Evolutionary conservation across 1,284 basidiomycete genomes (phyloP).

Genomic region (Mycena sp.): DNA sequence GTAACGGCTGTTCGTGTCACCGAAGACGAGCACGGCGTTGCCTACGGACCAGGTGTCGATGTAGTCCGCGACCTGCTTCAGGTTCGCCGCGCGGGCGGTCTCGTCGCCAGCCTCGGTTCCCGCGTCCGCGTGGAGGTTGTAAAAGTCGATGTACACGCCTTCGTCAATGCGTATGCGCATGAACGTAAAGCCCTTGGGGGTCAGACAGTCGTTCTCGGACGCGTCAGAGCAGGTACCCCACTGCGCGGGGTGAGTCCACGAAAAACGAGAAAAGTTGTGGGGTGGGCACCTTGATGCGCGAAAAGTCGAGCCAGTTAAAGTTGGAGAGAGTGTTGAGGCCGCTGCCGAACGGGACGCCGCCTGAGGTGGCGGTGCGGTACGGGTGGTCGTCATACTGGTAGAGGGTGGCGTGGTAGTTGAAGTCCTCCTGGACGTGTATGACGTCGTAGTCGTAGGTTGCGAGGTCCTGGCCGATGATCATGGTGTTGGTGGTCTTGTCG

Average conservation of each 20-base stretch:
- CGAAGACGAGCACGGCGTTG: conserved; percentile 48
- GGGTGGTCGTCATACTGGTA: conserved; percentile 46
- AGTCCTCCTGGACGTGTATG: conserved; percentile 50
- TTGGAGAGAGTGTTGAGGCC: conserved; percentile 51
- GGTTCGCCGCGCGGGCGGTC: conserved; percentile 43
- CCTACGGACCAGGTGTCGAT: conserved; percentile 42
- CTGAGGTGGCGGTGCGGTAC: conserved; percentile 48
- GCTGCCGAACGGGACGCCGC: conserved; percentile 45
- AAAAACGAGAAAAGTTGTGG: neutral
- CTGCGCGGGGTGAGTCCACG: neutral
- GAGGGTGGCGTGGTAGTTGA: conserved; percentile 49
- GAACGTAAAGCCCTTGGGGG: conserved; percentile 51
- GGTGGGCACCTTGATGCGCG: conserved; percentile 35
- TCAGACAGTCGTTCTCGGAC: conserved; percentile 47
- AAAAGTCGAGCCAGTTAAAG: conserved; percentile 44
- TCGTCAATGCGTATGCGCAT: conserved; percentile 42
- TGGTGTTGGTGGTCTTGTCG: conserved; percentile 19
- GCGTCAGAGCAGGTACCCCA: conserved; percentile 46
- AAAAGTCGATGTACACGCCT: conserved; percentile 47
- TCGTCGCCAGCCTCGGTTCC: conserved; percentile 44
- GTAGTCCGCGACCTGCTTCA: conserved; percentile 45
- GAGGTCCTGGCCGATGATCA: conserved; percentile 15
- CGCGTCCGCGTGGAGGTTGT: conserved; percentile 51
- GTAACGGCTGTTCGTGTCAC: conserved; percentile 50
- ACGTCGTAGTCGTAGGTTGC: conserved; percentile 39